These are phyloP conservation scores for Mucor velutinosus DNA, from an alignment of 371 early-diverging fungal species.

Conservation along the genomic window DNA sequence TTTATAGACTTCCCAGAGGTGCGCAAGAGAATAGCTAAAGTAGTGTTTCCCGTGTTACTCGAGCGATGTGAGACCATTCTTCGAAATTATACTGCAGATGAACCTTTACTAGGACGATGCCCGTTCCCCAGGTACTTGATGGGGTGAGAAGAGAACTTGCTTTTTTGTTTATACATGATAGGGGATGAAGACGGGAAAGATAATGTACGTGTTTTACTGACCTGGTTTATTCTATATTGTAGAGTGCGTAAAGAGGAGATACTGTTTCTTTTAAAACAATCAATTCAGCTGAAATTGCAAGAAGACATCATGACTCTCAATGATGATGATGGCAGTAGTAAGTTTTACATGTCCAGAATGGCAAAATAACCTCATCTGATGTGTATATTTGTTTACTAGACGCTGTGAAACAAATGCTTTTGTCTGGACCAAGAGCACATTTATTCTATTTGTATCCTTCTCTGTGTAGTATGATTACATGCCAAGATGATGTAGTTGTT, in stretches of 20 bases:
- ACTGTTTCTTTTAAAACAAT: conserved; percentile 63
- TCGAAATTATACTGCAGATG: conserved; percentile 71
- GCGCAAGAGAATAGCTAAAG: conserved; percentile 66
- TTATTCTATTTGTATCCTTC: conserved; percentile 74
- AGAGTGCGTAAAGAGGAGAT: conserved; percentile 80
- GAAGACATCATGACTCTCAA: conserved; percentile 39
- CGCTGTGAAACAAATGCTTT: conserved; percentile 47
- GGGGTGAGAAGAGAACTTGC: conserved; percentile 37
- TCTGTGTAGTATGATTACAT: conserved; percentile 65
- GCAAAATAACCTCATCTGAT: conserved; percentile 13
- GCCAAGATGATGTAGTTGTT: conserved; percentile 60
- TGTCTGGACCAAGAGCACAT: conserved; percentile 69
- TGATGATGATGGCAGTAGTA: conserved; percentile 23
- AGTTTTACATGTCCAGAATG: conserved; percentile 9
- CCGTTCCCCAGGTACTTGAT: conserved; percentile 80
- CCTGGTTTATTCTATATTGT: neutral
- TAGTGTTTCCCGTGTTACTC: conserved; percentile 72
- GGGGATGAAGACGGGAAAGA: neutral
- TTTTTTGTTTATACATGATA: conserved; percentile 6
- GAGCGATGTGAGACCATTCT: conserved; percentile 71
- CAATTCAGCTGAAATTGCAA: conserved; percentile 65
- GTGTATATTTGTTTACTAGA: conserved; percentile 20
- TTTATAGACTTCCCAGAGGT: conserved; percentile 17
- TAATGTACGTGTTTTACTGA: neutral
- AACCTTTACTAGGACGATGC: conserved; percentile 71